Conservation (phyloP, 2,329 filamentous ascomycete genomes). For the Colletotrichum chlorophyti region DNA sequence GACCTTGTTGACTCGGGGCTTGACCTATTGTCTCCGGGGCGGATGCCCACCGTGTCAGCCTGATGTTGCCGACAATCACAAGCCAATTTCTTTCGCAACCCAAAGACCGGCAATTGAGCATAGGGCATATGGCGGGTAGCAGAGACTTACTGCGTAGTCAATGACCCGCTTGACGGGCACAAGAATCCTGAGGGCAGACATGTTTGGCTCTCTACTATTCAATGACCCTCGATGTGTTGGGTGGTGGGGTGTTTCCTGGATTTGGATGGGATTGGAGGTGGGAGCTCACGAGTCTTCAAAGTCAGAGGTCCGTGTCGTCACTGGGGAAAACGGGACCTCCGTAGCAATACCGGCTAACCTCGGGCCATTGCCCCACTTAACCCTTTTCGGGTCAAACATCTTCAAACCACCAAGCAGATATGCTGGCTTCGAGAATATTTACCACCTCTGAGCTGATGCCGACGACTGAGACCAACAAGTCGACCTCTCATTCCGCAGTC, state of each 20-base stretch:
- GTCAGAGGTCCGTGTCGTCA: slow-evolving; percentile 25
- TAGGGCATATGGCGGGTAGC: not conserved
- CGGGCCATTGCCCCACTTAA: slow-evolving; percentile 36
- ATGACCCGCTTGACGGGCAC: slow-evolving; percentile 86
- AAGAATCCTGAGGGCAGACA: slow-evolving; percentile 58
- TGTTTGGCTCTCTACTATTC: slow-evolving; percentile 19
- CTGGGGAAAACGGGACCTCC: slow-evolving; percentile 28
- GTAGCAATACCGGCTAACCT: slow-evolving; percentile 51
- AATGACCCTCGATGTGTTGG: slow-evolving; percentile 17
- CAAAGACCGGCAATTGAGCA: not conserved
- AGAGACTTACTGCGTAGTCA: slow-evolving; percentile 77
- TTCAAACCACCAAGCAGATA: slow-evolving; percentile 9
- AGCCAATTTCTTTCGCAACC: slow-evolving; percentile 10
- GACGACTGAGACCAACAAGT: not conserved
- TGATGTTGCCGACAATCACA: slow-evolving; percentile 4
- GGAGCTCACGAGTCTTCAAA: slow-evolving; percentile 18
- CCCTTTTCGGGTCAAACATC: slow-evolving; percentile 27
- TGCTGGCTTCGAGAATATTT: slow-evolving; percentile 2
- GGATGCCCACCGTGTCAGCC: slow-evolving; percentile 16
- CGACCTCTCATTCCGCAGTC: not conserved
- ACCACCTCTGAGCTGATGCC: not conserved
- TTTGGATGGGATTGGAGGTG: slow-evolving; percentile 27
- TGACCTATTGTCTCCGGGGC: slow-evolving; percentile 67
- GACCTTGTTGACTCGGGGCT: slow-evolving; percentile 73
- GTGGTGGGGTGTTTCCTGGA: slow-evolving; percentile 22